Percentiles rank a stretch among this genome's conserved stretches.
phyloP scores from a whole-genome alignment of 495 filamentous ascomycete species.

The Penicillium crystallinum region DNA sequence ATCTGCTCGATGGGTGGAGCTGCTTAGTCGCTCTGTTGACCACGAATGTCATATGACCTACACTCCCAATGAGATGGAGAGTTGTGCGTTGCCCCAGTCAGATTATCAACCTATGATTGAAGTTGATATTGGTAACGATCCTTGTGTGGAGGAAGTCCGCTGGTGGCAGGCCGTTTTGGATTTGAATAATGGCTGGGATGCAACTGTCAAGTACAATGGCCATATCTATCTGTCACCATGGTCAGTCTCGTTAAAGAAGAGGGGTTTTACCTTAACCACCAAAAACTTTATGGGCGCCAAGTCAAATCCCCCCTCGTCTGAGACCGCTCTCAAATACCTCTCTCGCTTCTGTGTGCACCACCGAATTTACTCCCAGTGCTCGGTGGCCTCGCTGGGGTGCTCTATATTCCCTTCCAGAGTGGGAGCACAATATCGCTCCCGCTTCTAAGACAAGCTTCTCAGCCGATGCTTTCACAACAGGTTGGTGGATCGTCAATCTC shows the following conservation, averaged over 20 bases:
- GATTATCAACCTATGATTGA: background rate
- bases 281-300: background rate
- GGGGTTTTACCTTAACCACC: background rate
- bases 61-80: background rate
- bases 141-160: background rate
- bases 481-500: constrained; percentile 1
- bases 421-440: constrained; percentile 14
- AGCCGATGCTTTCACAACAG: background rate
- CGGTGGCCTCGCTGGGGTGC: constrained; percentile 22
- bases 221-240: background rate
- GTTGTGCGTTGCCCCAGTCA: background rate
- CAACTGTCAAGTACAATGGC: background rate
- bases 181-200: background rate
- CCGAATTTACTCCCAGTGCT: constrained; percentile 26
- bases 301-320: constrained; percentile 11
- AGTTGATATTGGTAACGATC: background rate
- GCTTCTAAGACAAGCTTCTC: constrained; percentile 9
- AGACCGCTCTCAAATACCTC: constrained; percentile 23
- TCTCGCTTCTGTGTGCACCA: constrained; percentile 21
- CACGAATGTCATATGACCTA: background rate
- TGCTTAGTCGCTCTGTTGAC: background rate
- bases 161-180: constrained; percentile 1
- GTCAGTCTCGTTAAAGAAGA: background rate
- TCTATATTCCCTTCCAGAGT: constrained; percentile 23
- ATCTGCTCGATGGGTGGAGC: background rate